These are phyloP conservation scores for Diospyros lotus DNA, from an alignment of 148 eudicot species.

Conservation along the genomic window DNA sequence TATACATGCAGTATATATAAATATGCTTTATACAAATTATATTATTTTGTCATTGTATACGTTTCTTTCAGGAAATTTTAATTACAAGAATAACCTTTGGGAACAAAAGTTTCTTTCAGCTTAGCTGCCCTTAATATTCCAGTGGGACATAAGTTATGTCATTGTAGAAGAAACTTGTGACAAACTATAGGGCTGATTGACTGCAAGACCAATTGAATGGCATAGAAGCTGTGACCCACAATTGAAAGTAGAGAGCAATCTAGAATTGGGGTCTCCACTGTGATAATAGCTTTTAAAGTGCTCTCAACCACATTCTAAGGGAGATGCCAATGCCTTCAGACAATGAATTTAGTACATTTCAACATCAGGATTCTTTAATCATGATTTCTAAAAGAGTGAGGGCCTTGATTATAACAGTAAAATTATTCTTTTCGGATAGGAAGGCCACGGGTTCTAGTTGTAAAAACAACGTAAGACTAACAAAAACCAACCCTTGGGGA, in stretches of 20 bases:
- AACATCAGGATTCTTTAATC: too few relatives aligned
- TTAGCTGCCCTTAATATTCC: conserved; percentile 34
- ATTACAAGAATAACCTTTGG: conserved; percentile 13
- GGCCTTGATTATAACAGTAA: too few relatives aligned
- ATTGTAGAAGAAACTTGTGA: conserved; percentile 37
- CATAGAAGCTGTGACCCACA: conserved; percentile 13
- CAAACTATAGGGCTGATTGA: conserved; percentile 26
- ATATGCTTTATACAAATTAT: too few relatives aligned
- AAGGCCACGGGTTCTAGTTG: too few relatives aligned
- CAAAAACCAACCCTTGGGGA: too few relatives aligned
- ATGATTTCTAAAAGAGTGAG: too few relatives aligned
- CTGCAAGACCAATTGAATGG: conserved; percentile 32
- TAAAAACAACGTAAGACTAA: too few relatives aligned
- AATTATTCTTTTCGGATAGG: too few relatives aligned
- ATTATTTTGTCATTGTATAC: too few relatives aligned
- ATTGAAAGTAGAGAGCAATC: neutral
- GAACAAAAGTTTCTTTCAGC: conserved; percentile 31
- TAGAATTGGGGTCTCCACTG: conserved; percentile 11
- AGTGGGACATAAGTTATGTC: conserved; percentile 30
- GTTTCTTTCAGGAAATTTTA: too few relatives aligned
- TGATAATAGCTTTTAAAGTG: conserved; percentile 17
- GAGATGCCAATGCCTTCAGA: conserved; percentile 6
- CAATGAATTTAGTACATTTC: neutral
- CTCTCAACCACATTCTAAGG: conserved; percentile 12
- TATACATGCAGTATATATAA: too few relatives aligned